A percentile compares a stretch with the other conserved stretches of the same genome.
Conservation (phyloP, 108 stramenopile species). For the Cylindrotheca fusiformis region DNA sequence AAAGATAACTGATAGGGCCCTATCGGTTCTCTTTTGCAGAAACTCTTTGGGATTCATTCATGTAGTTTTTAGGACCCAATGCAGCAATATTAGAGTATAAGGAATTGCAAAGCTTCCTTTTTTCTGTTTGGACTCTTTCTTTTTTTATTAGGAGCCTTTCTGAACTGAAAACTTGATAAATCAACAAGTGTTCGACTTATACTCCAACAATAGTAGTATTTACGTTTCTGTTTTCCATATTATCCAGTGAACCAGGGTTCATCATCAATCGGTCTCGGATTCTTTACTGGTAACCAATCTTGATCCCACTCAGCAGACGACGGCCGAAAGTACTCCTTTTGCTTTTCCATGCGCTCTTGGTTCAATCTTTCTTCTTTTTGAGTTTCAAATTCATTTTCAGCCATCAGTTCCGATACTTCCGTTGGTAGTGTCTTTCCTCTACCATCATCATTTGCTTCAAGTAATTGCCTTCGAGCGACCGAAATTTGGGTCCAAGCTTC, state of each 20-base stretch:
- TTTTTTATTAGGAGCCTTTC: too few species aligned
- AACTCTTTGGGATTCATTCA: too few species aligned
- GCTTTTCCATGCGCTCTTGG: neutral
- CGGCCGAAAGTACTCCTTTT: constrained; percentile 3
- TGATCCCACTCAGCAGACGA: constrained; percentile 5
- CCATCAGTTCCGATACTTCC: constrained; percentile 4
- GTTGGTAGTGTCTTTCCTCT: neutral
- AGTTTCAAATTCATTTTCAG: constrained; percentile 12
- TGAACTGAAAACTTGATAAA: too few species aligned
- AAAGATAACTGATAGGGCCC: too few species aligned
- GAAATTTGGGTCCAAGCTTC: constrained; percentile 30
- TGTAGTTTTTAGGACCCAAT: too few species aligned
- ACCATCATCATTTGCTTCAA: constrained; percentile 3
- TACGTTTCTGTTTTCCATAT: too few species aligned
- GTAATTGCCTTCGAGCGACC: constrained; percentile 17
- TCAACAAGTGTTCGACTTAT: too few species aligned
- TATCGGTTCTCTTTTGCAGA: too few species aligned
- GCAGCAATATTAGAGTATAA: too few species aligned
- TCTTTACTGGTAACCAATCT: constrained; percentile 17
- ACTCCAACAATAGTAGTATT: too few species aligned
- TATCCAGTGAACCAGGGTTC: constrained; percentile 41
- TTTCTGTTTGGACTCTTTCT: too few species aligned
- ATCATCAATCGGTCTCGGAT: constrained; percentile 31
- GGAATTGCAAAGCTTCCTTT: too few species aligned
- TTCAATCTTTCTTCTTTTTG: constrained; percentile 8